Evolutionary conservation across 2,329 filamentous ascomycete genomes (phyloP), one percentile per base, ranked within the genome.

Genomic region (Trichoderma simmonsii): DNA sequence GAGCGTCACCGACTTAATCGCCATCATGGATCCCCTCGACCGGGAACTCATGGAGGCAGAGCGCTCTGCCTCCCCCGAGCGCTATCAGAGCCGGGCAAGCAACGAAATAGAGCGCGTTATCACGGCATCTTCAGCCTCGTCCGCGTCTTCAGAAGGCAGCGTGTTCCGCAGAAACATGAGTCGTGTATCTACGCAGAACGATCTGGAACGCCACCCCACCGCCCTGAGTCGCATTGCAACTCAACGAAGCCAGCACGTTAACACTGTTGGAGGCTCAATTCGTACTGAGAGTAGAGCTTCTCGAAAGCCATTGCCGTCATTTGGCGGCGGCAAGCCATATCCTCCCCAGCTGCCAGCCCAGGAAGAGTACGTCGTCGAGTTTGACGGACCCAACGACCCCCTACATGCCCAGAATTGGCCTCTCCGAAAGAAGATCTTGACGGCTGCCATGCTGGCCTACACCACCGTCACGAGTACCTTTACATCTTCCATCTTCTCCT

Each of bases 371-470:
- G 92, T 94, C 0, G 92, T 95, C 57, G 92, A 94, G 80, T 97
- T 97, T 78, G 91, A 95, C 76, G 94, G 94, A 0, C 91, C 90
- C 1, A 87, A 94, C 74, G 94, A 97, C 77, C 94, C 94, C 3
- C 78, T 95, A 73, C 94, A 97, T 81, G 92, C 93, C 1, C 92
- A 95, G 82, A 97, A 97, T 80, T 97, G 94, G 94, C 87, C 92
- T 0, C 78, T 92, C 69, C 88, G 84, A 78, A 95, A 93, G 84
- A 97, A 97, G 89, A 64, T 94, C 51, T 76, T 88, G 5, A 93
- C 91, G 0, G 88, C 90, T 24, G 85, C 86, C 54, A 90, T 94
- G 76, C 83, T 95, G 56, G 92, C 90, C 18, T 94, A 90, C 77
- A 93, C 91, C 15, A 94, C 92, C 21, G 84, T 94, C 76, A 88